These are phyloP conservation scores for Penicillium riverlandense DNA, from an alignment of 495 filamentous ascomycete genomes.

Conservation along the genomic window DNA sequence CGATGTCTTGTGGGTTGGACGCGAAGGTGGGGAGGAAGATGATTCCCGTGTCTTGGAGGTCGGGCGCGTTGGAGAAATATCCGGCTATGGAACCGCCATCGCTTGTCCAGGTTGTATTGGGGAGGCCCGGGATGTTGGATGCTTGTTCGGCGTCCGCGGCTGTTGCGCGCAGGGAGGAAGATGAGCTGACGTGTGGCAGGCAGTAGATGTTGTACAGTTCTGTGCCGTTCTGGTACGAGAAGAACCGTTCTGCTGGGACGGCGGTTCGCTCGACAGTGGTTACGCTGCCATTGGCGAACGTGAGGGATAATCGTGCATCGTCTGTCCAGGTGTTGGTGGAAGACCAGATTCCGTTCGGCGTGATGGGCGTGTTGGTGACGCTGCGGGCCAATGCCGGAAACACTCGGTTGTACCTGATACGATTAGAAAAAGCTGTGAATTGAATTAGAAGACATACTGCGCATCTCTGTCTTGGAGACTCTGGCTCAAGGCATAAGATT, in stretches of 20 bases:
- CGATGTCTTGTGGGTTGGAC: constrained; percentile 14
- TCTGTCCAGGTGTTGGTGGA: constrained; percentile 16
- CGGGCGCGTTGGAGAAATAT: constrained; percentile 28
- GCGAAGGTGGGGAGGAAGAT: constrained; percentile 33
- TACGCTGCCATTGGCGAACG: constrained; percentile 14
- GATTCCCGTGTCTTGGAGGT: constrained; percentile 25
- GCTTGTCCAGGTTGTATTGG: constrained; percentile 52
- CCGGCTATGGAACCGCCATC: constrained; percentile 27
- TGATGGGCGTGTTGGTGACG: constrained; percentile 12
- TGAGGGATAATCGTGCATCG: constrained; percentile 9
- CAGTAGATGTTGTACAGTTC: constrained; percentile 13
- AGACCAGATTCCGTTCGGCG: constrained; percentile 16
- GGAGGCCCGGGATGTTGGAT: constrained; percentile 26
- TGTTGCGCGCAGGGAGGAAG: constrained; percentile 1
- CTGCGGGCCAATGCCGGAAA: constrained; percentile 18
- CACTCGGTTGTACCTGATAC: constrained; percentile 16
- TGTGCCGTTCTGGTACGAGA: constrained; percentile 16
- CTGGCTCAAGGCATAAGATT: constrained; percentile 9
- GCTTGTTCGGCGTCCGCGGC: constrained; percentile 47
- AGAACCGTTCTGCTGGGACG: constrained; percentile 14
- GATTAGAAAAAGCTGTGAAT: not conserved
- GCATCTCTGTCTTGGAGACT: constrained; percentile 32
- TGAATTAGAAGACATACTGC: constrained; percentile 13
- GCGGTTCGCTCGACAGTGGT: constrained; percentile 12
- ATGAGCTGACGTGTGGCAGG: constrained; percentile 8